Percentiles rank a stretch among this genome's conserved stretches.
These are phyloP conservation scores for Cinnamomum chago DNA, from an alignment of 164 flowering plant species.

Conservation along the genomic window DNA sequence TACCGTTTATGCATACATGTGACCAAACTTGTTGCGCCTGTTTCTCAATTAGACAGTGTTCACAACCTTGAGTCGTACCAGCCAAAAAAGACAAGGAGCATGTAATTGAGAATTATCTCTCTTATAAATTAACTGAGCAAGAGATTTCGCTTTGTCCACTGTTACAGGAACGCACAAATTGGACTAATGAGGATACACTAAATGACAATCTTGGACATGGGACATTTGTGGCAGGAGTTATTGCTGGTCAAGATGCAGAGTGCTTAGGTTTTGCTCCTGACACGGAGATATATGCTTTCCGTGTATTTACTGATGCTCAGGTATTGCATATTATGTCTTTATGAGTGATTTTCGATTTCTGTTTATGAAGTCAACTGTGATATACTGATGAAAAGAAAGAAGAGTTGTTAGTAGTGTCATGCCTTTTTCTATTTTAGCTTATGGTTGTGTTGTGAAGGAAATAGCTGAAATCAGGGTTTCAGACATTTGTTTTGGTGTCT, in stretches of 20 bases:
- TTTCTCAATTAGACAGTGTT: neutral
- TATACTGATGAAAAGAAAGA: no score
- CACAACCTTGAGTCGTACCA: neutral
- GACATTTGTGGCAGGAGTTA: slow-evolving; percentile 97
- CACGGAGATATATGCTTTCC: slow-evolving; percentile 92
- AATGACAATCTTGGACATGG: slow-evolving; percentile 99
- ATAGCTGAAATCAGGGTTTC: neutral
- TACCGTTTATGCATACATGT: neutral
- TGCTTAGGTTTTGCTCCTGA: slow-evolving; percentile 99
- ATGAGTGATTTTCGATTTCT: neutral
- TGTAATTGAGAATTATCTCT: neutral
- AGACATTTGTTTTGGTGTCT: no score
- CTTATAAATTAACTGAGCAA: neutral
- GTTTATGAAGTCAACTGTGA: no score
- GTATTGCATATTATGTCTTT: slow-evolving; percentile 47
- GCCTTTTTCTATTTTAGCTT: neutral
- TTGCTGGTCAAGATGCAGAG: slow-evolving; percentile 88
- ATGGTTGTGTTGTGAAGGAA: neutral
- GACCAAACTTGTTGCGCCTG: neutral
- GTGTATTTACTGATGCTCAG: slow-evolving; percentile 99
- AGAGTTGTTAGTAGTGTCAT: no score
- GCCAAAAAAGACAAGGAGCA: neutral
- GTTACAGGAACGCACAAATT: slow-evolving; percentile 88
- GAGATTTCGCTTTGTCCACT: neutral
- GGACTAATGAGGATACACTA: slow-evolving; percentile 94